Evolutionary conservation across 208 protist species (phyloP), one percentile per base, ranked within the genome.

Genomic region (Trypanosoma theileri): DNA sequence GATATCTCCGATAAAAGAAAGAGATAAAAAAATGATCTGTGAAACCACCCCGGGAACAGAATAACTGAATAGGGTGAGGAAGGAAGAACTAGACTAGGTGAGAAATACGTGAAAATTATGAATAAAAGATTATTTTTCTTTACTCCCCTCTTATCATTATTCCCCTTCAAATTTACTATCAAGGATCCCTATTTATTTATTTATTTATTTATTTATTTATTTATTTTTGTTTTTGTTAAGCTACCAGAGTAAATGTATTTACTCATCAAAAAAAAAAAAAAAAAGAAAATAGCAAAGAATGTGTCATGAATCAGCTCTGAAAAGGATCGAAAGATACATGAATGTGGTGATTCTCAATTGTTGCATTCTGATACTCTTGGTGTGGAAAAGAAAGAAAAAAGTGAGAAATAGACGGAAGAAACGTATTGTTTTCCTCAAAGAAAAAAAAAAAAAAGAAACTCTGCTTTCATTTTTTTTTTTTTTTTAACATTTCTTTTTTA

Each of bases 91-190:
- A 66, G 11, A 26, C 12, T 12, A 62, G 19, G 22, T 12, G 12
- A 62, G 19, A 62, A 62, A 42, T 11, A 48, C n/a, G 28, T 24
- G 4, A 62, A 62, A 62, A 62, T 48, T 2, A 62, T 26, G 19
- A 62, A 35, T 11, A 41, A 62, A 12, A 48, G 44, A 2, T 31
- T 70, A 64, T 26, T 61, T 28, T 21, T 26, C 8, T 50, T 66
- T 24, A 16, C 46, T 8, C 14, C 19, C 7, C n/a, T 41, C 11
- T 60, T 41, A 17, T 73, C 50, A 59, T 66, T 72, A 50, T 63
- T 22, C 40, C 3, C 31, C 56, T 19, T 17, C 50, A 51, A 22
- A 19, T 35, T 35, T 48, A 45, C 12, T 45, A 45, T 45, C 12
- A 45, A 14, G 12, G 2, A 48, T 48, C 3, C 11, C 10, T 48